Evolutionary conservation across 345 rosid genomes (phyloP).

Genomic region (Populus euphratica): DNA sequence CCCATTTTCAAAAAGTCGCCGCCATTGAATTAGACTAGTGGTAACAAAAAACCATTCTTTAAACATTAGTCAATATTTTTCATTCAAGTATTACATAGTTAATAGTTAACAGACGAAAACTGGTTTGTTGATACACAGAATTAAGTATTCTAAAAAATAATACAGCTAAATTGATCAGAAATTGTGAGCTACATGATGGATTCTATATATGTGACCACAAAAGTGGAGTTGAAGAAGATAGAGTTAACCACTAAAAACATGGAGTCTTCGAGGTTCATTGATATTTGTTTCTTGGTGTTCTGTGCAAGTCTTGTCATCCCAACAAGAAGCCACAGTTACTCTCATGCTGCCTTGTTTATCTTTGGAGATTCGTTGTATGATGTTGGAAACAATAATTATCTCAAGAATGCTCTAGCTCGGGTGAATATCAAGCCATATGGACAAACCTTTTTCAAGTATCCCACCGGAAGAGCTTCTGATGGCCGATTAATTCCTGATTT

Average conservation of each 20-base stretch:
- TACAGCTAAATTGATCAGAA: too few species aligned
- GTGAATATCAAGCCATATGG: background rate
- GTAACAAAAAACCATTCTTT: too few species aligned
- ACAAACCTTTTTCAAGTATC: background rate
- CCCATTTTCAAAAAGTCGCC: too few species aligned
- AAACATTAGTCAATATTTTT: too few species aligned
- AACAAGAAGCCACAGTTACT: background rate
- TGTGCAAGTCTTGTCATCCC: background rate
- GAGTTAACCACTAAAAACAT: background rate
- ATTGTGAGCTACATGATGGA: too few species aligned
- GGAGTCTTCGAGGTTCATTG: background rate
- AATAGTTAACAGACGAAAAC: too few species aligned
- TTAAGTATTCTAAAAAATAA: too few species aligned
- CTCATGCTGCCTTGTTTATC: background rate
- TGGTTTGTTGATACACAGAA: too few species aligned
- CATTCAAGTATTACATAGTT: too few species aligned
- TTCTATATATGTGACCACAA: too few species aligned
- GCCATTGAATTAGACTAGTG: too few species aligned
- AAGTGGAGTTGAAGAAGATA: background rate
- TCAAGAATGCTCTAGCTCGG: background rate
- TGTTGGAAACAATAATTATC: background rate
- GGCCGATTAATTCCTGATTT: background rate
- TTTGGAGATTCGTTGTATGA: background rate
- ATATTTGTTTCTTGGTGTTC: background rate
- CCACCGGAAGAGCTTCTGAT: background rate